Percentiles rank a stretch among this genome's conserved stretches.
phyloP scores from a whole-genome alignment of 2,329 filamentous ascomycete genomes.

The Beauveria australis region DNA sequence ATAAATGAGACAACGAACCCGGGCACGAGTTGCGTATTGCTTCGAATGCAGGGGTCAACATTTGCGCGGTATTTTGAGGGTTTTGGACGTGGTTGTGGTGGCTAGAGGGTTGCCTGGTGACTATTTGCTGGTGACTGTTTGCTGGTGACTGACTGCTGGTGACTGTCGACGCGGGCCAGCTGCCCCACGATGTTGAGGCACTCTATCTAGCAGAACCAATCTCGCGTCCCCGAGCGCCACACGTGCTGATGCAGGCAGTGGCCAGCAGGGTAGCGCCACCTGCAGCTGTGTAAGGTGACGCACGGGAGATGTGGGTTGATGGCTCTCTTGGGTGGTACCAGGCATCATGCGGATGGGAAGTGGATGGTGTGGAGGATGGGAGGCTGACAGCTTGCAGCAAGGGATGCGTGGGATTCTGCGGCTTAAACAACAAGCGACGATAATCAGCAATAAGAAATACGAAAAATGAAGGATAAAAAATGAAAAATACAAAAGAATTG shows the following conservation, averaged over 20 bases:
- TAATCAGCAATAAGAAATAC: neutral
- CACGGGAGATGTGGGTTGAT: neutral
- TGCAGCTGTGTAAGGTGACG: neutral
- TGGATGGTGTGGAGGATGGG: neutral
- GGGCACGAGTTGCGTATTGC: neutral
- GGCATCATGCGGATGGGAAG: constrained; percentile 5
- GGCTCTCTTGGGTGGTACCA: neutral
- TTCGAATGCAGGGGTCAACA: neutral
- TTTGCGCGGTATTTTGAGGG: neutral
- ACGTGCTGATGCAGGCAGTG: constrained; percentile 5
- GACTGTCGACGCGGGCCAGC: neutral
- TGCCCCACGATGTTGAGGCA: constrained; percentile 1
- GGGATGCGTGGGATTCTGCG: too few species aligned
- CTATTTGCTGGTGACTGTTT: neutral
- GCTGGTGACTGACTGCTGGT: neutral
- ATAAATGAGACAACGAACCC: neutral
- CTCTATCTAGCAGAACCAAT: constrained; percentile 10
- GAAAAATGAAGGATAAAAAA: neutral
- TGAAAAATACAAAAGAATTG: too few species aligned
- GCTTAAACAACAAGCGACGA: neutral
- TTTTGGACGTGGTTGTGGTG: neutral
- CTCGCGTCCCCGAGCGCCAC: constrained; percentile 2
- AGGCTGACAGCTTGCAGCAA: neutral
- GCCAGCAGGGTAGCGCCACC: constrained; percentile 1
- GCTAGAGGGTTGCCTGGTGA: neutral